Conservation (phyloP, 148 eudicot species). For the Camellia sinensis region DNA sequence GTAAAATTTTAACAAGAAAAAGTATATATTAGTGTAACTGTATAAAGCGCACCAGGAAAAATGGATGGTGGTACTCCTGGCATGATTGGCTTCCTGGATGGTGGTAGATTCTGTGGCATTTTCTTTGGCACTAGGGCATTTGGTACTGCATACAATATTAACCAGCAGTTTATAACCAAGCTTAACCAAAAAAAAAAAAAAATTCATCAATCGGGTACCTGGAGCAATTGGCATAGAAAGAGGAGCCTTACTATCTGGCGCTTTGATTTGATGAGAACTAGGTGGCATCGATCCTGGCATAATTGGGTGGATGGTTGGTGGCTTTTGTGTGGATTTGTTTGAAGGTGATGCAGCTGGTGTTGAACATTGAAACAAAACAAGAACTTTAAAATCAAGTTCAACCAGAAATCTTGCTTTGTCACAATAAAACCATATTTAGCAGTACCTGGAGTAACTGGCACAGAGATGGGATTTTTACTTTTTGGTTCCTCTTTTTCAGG, state of each 20-base stretch:
- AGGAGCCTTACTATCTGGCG: conserved; percentile 25
- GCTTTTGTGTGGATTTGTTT: conserved; percentile 33
- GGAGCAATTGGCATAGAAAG: conserved; percentile 21
- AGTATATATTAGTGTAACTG: background rate
- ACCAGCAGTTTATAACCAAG: background rate
- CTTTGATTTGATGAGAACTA: conserved; percentile 24
- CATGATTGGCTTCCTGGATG: conserved; percentile 9
- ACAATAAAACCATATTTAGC: background rate
- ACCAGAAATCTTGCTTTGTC: conserved; percentile 13
- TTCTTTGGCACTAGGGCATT: conserved; percentile 17
- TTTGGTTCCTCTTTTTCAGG: conserved; percentile 30
- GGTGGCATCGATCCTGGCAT: conserved; percentile 31
- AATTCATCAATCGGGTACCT: conserved; percentile 27
- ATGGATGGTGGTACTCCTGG: conserved; percentile 22
- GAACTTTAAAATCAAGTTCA: conserved; percentile 15
- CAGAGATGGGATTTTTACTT: conserved; percentile 28
- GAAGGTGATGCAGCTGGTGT: conserved; percentile 44
- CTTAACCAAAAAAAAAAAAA: conserved; percentile 3
- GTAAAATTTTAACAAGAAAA: background rate
- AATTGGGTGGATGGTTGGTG: conserved; percentile 23
- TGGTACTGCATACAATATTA: conserved; percentile 7
- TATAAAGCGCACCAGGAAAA: conserved; percentile 26
- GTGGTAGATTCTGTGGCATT: conserved; percentile 22
- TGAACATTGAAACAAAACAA: conserved; percentile 17
- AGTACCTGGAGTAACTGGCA: conserved; percentile 49